These are phyloP conservation scores for Logfia minima DNA, from an alignment of 129 eudicot species.

Conservation along the genomic window DNA sequence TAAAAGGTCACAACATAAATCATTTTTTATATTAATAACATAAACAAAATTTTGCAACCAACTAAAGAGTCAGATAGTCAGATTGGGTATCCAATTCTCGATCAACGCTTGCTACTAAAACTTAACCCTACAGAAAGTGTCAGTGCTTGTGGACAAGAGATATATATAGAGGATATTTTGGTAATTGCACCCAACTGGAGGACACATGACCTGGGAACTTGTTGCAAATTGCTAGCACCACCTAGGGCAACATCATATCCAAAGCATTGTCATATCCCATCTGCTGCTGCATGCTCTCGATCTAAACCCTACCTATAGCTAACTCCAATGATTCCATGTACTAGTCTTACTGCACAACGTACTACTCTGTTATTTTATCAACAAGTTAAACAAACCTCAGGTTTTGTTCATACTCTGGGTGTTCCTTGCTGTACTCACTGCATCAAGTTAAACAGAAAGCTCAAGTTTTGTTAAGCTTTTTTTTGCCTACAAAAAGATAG, in stretches of 20 bases:
- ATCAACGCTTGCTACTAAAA: not conserved
- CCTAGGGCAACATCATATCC: constrained; percentile 20
- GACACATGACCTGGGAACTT: constrained; percentile 16
- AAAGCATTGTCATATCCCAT: constrained; percentile 17
- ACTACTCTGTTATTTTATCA: not conserved
- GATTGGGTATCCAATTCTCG: not conserved
- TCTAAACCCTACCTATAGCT: not conserved
- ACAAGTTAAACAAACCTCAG: not conserved
- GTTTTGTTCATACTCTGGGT: not conserved
- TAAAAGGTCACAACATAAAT: too few relatives aligned
- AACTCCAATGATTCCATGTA: constrained; percentile 13
- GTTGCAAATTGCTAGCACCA: not conserved
- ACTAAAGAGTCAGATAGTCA: not conserved
- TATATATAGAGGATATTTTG: not conserved
- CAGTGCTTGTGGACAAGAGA: constrained; percentile 8
- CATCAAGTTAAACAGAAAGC: not conserved
- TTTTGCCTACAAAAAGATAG: not conserved
- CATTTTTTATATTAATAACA: too few relatives aligned
- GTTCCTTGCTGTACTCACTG: not conserved
- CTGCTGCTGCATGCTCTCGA: not conserved
- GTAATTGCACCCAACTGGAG: constrained; percentile 18
- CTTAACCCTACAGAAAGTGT: constrained; percentile 4
- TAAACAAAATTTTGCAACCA: not conserved
- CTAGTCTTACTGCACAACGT: not conserved
- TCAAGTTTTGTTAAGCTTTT: too few relatives aligned